Percentiles rank a stretch among this genome's conserved stretches.
phyloP scores from a whole-genome alignment of 1,139 yeast species.

The Spathaspora sp. region DNA sequence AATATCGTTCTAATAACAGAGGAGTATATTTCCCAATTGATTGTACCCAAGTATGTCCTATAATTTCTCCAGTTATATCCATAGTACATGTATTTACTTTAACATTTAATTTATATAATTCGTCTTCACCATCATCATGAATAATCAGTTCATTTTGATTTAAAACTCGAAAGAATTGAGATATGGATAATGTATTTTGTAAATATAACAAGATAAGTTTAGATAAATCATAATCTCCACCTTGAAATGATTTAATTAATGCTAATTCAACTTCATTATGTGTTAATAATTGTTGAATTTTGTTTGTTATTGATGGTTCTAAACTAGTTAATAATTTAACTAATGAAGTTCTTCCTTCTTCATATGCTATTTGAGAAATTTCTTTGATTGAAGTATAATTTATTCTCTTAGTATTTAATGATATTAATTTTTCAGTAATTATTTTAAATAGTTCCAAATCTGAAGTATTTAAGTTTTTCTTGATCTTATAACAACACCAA shows the following conservation, averaged over 20 bases:
- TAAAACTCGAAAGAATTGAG: slow-evolving; percentile 42
- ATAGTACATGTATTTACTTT: slow-evolving; percentile 18
- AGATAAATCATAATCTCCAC: slow-evolving; percentile 65
- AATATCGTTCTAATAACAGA: slow-evolving; percentile 28
- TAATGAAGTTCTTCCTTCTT: slow-evolving; percentile 75
- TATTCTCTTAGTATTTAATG: slow-evolving; percentile 15
- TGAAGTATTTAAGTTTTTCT: slow-evolving; percentile 47
- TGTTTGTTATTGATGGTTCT: slow-evolving; percentile 66
- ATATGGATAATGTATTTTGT: slow-evolving; percentile 32
- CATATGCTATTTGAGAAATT: slow-evolving; percentile 69
- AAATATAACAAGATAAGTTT: slow-evolving; percentile 59
- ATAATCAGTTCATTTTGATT: slow-evolving; percentile 37
- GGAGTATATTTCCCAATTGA: slow-evolving; percentile 27
- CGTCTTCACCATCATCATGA: slow-evolving; percentile 8
- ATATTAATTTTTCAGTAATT: slow-evolving; percentile 46
- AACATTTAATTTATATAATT: slow-evolving; percentile 13
- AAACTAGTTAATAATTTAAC: slow-evolving; percentile 64
- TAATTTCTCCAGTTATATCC: slow-evolving; percentile 37
- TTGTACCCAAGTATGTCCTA: slow-evolving; percentile 44
- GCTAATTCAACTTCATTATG: slow-evolving; percentile 78
- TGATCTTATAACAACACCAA: slow-evolving; percentile 82
- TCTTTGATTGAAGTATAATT: slow-evolving; percentile 56
- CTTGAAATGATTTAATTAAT: slow-evolving; percentile 63
- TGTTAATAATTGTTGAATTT: slow-evolving; percentile 62
- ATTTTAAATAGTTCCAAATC: slow-evolving; percentile 59